A percentile compares a stretch with the other conserved stretches of the same genome.
Evolutionary conservation across 371 early-diverging fungal genomes (phyloP).

Genomic region (Dinochytrium kinnereticum): DNA sequence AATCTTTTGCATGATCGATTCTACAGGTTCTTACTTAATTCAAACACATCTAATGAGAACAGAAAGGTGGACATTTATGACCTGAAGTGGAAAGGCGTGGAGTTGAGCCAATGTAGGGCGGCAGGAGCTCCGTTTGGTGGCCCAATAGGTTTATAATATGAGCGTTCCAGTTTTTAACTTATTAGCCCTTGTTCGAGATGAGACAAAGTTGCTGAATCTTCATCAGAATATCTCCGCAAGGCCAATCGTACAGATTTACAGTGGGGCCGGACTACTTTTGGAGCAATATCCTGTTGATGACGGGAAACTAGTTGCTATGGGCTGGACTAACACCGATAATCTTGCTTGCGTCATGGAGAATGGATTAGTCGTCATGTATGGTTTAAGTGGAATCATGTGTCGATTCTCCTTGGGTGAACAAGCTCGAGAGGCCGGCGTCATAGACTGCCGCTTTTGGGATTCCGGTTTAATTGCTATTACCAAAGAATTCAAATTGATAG

Average conservation of each 20-base stretch:
- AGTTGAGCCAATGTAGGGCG: background rate
- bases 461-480: conserved; percentile 90
- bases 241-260: conserved; percentile 81
- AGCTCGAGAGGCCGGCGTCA: conserved; percentile 76
- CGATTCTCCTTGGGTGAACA: conserved; percentile 86
- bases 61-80: conserved; percentile 1
- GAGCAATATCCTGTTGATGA: conserved; percentile 89
- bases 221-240: conserved; percentile 72
- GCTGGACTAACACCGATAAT: conserved; percentile 88
- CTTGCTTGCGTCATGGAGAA: conserved; percentile 87
- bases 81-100: background rate
- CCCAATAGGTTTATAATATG: background rate
- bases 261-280: conserved; percentile 83
- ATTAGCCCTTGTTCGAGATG: conserved; percentile 85
- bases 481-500: conserved; percentile 76
- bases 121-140: background rate
- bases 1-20: conserved; percentile 44
- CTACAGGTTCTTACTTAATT: conserved; percentile 30
- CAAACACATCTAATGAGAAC: background rate
- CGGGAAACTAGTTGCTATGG: conserved; percentile 84
- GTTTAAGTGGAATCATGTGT: conserved; percentile 77
- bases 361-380: conserved; percentile 85
- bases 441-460: conserved; percentile 88
- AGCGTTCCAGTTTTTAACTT: background rate
- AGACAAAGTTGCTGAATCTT: conserved; percentile 73